Conservation (phyloP, 2,329 filamentous ascomycete genomes). For the Fusarium equiseti region DNA sequence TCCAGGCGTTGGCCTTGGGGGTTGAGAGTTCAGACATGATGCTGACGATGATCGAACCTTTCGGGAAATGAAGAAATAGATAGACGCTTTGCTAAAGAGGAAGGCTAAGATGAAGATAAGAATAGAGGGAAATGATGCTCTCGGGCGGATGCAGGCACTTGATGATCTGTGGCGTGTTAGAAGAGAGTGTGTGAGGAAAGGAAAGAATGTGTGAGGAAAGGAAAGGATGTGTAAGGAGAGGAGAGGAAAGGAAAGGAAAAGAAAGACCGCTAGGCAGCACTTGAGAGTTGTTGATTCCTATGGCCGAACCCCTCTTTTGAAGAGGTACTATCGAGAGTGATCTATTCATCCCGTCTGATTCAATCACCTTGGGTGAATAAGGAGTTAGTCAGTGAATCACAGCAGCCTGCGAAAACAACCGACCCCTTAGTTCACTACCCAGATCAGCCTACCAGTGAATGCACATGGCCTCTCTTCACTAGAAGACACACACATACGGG, state of each 20-base stretch:
- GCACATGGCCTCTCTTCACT: neutral
- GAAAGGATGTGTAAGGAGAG: neutral
- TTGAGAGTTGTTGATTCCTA: neutral
- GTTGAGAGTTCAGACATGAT: conserved; percentile 44
- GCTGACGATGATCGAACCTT: neutral
- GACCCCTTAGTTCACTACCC: neutral
- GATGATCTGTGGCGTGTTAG: too few species aligned
- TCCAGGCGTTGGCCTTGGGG: conserved; percentile 51
- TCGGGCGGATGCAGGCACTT: too few species aligned
- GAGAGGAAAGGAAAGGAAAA: neutral
- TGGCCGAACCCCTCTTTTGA: neutral
- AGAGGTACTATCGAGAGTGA: neutral
- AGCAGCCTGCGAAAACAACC: too few species aligned
- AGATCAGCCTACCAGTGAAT: neutral
- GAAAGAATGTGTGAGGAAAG: neutral
- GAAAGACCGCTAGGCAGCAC: neutral
- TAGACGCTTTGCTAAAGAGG: neutral
- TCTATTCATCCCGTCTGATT: neutral
- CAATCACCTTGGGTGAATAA: neutral
- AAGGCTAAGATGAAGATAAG: neutral
- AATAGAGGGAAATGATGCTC: neutral
- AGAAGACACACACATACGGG: neutral
- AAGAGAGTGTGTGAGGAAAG: neutral
- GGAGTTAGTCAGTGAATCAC: conserved; percentile 3
- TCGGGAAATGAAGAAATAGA: neutral